Conservation (phyloP, 176 grass and related monocot species). For the Cenchrus purpureus region DNA sequence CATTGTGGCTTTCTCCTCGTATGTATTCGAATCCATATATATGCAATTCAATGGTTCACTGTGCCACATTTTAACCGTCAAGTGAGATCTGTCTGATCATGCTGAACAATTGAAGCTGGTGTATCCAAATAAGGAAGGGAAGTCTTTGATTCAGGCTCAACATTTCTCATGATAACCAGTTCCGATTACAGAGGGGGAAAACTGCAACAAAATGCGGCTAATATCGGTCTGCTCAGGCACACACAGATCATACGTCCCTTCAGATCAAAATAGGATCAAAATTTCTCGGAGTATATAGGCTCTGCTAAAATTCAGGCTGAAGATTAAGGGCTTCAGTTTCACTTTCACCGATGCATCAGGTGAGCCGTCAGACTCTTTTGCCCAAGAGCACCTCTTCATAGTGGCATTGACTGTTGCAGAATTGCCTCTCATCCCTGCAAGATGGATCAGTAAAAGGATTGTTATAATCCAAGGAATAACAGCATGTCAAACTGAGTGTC, state of each 20-base stretch:
- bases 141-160: too few relatives aligned
- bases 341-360: background rate
- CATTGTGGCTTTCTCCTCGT: too few relatives aligned
- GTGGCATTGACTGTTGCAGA: constrained; percentile 12
- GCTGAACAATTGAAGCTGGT: too few relatives aligned
- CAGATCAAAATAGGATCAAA: constrained; percentile 28
- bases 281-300: constrained; percentile 4
- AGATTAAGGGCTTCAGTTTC: constrained; percentile 35
- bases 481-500: background rate
- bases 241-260: background rate
- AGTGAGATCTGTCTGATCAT: too few relatives aligned
- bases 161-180: background rate
- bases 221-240: background rate
- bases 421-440: constrained; percentile 8
- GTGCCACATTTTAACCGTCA: too few relatives aligned
- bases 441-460: constrained; percentile 28
- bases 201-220: background rate
- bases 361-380: background rate
- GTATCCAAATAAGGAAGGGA: too few relatives aligned
- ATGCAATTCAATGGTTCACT: too few relatives aligned
- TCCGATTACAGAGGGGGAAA: background rate
- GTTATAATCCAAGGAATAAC: background rate
- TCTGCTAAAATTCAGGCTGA: constrained; percentile 13
- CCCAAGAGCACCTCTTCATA: background rate
- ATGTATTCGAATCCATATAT: too few relatives aligned